Evolutionary conservation across 23 red algal species (phyloP).

Genomic region (Rhodosorus marinus): DNA sequence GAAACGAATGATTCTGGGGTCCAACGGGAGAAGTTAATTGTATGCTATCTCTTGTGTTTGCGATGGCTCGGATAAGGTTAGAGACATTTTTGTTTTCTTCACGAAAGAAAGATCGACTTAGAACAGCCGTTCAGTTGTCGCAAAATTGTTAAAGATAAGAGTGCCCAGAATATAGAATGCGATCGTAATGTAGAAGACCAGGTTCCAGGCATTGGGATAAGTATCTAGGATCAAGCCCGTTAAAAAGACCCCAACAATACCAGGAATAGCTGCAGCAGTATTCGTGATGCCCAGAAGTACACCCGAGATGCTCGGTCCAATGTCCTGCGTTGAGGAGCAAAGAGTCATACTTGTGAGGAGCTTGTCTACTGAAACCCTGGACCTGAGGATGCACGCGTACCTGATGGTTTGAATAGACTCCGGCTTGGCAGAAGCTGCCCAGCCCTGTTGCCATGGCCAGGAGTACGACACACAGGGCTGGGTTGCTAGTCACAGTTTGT

Average conservation of each 20-base stretch:
- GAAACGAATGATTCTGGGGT: too few species aligned
- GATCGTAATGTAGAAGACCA: constrained; percentile 77
- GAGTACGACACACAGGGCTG: constrained; percentile 26
- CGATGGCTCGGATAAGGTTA: too few species aligned
- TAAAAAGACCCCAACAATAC: constrained; percentile 88
- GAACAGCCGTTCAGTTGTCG: constrained; percentile 65
- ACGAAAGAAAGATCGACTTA: too few species aligned
- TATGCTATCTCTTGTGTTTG: too few species aligned
- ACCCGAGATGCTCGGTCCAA: constrained; percentile 70
- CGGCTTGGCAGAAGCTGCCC: constrained; percentile 67
- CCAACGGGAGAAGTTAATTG: too few species aligned
- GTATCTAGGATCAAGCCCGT: constrained; percentile 81
- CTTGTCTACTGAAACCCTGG: too few species aligned
- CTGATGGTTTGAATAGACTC: constrained; percentile 84
- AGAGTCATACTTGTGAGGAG: too few species aligned
- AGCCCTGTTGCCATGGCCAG: constrained; percentile 78
- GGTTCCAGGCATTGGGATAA: constrained; percentile 39
- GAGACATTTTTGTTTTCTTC: too few species aligned
- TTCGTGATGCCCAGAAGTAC: constrained; percentile 85
- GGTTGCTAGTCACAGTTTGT: constrained; percentile 28
- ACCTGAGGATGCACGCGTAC: too few species aligned
- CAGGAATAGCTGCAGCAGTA: constrained; percentile 78
- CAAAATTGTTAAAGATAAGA: constrained; percentile 63
- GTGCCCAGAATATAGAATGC: constrained; percentile 85
- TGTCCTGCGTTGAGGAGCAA: too few species aligned